Evolutionary conservation across 179 eudicot species (phyloP), one percentile per base, ranked within the genome.

Genomic region (Silene coronaria): DNA sequence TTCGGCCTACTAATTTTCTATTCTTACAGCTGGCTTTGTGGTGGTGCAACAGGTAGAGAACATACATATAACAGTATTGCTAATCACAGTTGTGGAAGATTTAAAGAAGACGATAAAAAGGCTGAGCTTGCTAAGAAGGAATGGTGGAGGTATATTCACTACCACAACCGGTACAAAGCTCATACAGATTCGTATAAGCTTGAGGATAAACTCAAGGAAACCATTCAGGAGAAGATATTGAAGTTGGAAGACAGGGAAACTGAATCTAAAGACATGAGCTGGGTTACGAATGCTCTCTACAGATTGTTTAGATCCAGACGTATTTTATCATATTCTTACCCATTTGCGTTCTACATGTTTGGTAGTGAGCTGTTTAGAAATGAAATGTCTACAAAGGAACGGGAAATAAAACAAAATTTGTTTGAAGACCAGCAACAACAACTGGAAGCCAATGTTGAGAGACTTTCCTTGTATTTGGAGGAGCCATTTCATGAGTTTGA

Each of bases 341-440:
- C 93, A 2, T 89, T 92, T 83, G 93, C 96, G 32, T 92, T 71
- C 73, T 92, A 86, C 80, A 90, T 92, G 93, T 92, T 92, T 84
- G 93, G 93, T 28, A 84, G 85, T 62, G 96, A 84, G 27, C 77
- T 92, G 21, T 90, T 92, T 72, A 78, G 77, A 38, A 77, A 84
- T 76, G 93, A 90, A 82, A 82, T 89, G 97, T 75, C 83, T 12
- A 24, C 75, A 27, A 60, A 82, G 30, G 89, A 85, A 23, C 82
- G 79, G 75, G 84, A 78, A 74, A 89, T 89, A 53, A 92, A 89
- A 74, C 87, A 83, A 75, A 78, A 89, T 65, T 72, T 90, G 72
- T 92, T 92, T 75, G 96, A 92, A 84, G 91, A 92, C 79, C 96
- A 87, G 83, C 97, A 92, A 74, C 90, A 90, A 75, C 96, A 90